Evolutionary conservation across 2,329 filamentous ascomycete species (phyloP).

Genomic region (Xylaria sp.): DNA sequence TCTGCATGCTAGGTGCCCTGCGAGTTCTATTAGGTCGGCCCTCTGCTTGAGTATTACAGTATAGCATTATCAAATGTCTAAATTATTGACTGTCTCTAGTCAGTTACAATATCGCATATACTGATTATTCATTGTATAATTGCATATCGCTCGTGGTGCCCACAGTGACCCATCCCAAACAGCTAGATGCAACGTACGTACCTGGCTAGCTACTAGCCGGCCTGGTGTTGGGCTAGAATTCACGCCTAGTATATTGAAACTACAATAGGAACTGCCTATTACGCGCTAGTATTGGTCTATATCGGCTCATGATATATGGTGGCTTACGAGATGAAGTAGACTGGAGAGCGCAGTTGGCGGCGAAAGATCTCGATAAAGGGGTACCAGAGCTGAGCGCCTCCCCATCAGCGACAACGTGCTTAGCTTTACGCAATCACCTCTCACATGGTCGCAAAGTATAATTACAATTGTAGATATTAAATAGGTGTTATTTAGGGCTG

Average conservation of each 20-base stretch:
- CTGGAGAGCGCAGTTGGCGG: neutral
- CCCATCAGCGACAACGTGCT: neutral
- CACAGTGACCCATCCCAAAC: too few relatives aligned
- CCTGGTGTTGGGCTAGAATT: neutral
- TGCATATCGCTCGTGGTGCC: neutral
- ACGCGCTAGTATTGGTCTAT: neutral
- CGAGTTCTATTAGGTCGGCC: too few relatives aligned
- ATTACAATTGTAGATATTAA: neutral
- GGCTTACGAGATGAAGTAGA: neutral
- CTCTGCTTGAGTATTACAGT: too few relatives aligned
- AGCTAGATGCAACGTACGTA: neutral
- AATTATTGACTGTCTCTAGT: neutral
- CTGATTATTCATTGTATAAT: neutral
- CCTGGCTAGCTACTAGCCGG: neutral
- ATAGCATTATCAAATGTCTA: too few relatives aligned
- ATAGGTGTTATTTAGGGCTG: neutral
- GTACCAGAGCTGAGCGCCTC: neutral
- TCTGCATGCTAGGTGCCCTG: too few relatives aligned
- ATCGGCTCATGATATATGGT: neutral
- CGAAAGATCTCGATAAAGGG: neutral
- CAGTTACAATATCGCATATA: neutral
- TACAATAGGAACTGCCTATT: neutral
- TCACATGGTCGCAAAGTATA: neutral
- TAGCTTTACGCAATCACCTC: neutral
- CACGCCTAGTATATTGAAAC: neutral